Base-by-base conservation (phyloP, 176 grass and related monocot genomes). In the Oryza punctata region DNA sequence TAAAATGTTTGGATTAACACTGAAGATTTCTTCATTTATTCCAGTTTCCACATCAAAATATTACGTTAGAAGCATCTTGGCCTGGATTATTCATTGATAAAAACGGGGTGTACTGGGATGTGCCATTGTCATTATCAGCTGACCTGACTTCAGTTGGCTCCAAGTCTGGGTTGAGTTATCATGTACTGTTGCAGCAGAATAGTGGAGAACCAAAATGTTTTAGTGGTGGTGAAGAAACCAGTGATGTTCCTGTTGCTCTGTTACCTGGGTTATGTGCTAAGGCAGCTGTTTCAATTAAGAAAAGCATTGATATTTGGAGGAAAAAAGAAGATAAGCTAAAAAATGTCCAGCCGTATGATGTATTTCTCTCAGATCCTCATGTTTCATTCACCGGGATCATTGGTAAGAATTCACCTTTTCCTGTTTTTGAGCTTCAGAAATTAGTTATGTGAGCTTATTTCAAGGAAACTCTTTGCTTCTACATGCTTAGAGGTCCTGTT, bases 71-170 rank as follows among this genome's bases (percentile, higher is more conserved):
- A 88, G 87, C 91, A 78, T 90, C 85, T 80, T 95, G 89, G 77
- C 96, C 96, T 69, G 91, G 89, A 74, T 85, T 98, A 59, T 98
- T 95, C 93, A 85, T 95, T 79, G 96, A 95, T 82, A 89, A 92
- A 77, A 82, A 37, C 7, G 96, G 96, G 71, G 82, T 79, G 50
- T 98, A 98, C 65, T 98, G 89, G 92, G 92, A 98, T 65, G 91
- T 95, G 47, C 93, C 96, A 28, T 75, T 95, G 19, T 93, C 93
- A 65, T 75, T 98, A 76, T 94, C 93, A 71, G 77, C 92, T 78
- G 93, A 95, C 76, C 87, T 98, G 82, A 77, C 93, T 72, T 98
- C 96, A 82, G 76, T 88, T 88, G 82, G 74, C 70, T 91, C 90
- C 74, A 80, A 73, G 82, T 91, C 91, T 85, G 93, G 93, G 47